Base-by-base conservation (phyloP, 305 asterid genomes). In the Fraxinus greggii region DNA sequence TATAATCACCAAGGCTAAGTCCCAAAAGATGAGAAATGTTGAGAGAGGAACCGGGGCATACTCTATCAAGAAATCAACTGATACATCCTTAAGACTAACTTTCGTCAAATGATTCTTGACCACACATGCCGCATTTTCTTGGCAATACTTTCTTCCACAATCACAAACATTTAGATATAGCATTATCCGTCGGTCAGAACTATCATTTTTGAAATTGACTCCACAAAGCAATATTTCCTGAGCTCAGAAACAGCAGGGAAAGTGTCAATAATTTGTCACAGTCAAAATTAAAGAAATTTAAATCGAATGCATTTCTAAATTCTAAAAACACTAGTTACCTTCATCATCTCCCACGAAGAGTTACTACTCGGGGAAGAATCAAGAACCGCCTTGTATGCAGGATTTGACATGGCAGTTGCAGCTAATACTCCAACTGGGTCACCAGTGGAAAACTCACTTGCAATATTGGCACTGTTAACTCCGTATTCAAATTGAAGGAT, bases 331-430 rank as follows among this genome's bases (percentile, higher is more conserved):
- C 29, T 77, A 83, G 75, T 72, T 81, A 94, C 99, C 97, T 96
- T 96, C 99, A 96, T 96, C 99, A 96, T 96, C 85, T 94, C 97
- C 99, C 99, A 96, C 67, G 99, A 93, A 42, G 96, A 91, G 85
- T 96, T 94, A 88, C 99, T 96, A 80, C 95, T 96, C 26, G 98
- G 89, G 80, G 99, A 94, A 81, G 99, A 96, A 93, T 96, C 99
- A 79, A 96, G 90, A 70, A 96, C 99, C 13, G 99, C 99, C 90
- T 96, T 96, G 89, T 96, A 96, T 2, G 99, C 99, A 42, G 99
- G 99, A 91, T 94, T 96, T 48, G 99, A 96, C 98, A 96, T 96
- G 72, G 99, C 98, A 80, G 99, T 96, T 79, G 99, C 98, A 82
- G 99, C 99, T 86, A 96, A 89, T 15, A 96, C 99, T 81, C 99